Base-by-base conservation (phyloP, 768 basidiomycete genomes). In the Leccinum fibrillosum region DNA sequence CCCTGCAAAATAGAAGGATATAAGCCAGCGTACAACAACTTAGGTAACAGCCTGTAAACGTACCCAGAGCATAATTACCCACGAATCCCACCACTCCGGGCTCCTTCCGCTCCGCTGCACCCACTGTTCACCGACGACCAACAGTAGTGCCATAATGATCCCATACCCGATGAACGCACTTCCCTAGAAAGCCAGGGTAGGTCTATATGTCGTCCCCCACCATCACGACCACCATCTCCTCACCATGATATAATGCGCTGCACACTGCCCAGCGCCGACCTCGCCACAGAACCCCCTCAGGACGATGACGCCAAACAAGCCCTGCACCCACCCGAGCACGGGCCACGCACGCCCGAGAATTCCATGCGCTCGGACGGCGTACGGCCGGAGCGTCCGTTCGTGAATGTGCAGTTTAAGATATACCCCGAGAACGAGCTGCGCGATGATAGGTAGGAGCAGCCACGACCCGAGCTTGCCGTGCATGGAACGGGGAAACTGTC, bases 371-470 rank as follows among this genome's bases (percentile, higher is more conserved):
- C 75, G 71, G 4, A 92, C 89, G 0, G 86, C 85, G 66, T 80
- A 89, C 1, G 88, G 89, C 42, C 94, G 80, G 10, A 87, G 60
- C 2, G 86, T 83, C 58, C 79, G 78, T 72, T 96, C 92, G 60
- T 94, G 81, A 26, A 97, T 86, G 71, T 97, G 95, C 7, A 95
- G 76, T 74, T 96, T 97, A 64, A 98, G 86, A 74, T 96, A 98
- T 47, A 92, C 82, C 4, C 95, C 95, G 50, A 93, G 76, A 23
- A 70, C 64, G 11, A 90, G 76, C 74, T 97, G 94, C 2, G 76
- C 62, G 13, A 80, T 63, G 39, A 94, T 83, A 15, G 90, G 86
- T 37, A 85, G 51, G 62, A 90, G 74, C 49, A 80, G 59, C 70
- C 72, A 73, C 23, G 71, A 72, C 19, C 89, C 75, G 50, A 94